phyloP scores from a whole-genome alignment of 2,329 filamentous ascomycete genomes.

The Chaetothyriales sp. region DNA sequence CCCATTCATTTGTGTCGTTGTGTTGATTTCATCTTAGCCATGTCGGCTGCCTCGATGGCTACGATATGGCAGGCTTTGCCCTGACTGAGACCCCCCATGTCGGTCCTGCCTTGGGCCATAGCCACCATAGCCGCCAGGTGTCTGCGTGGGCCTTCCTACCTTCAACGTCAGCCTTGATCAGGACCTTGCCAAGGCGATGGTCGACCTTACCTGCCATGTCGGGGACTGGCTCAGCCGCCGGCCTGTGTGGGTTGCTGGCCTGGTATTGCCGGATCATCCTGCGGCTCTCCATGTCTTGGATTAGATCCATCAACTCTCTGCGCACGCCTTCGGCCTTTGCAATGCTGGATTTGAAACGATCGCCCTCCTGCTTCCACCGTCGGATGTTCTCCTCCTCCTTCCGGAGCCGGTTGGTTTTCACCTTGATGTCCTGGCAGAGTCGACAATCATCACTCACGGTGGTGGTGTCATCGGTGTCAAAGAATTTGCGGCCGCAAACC shows the following conservation, averaged over 20 bases:
- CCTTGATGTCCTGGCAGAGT: slow-evolving; percentile 14
- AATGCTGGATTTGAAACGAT: slow-evolving; percentile 12
- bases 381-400: slow-evolving; percentile 12
- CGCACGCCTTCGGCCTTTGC: slow-evolving; percentile 11
- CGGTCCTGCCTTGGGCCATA: neutral
- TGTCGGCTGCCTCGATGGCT: neutral
- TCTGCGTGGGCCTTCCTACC: neutral
- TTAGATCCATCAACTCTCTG: slow-evolving; percentile 6
- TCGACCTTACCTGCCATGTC: neutral
- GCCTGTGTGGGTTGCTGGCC: neutral
- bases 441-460: slow-evolving; percentile 10
- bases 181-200: neutral
- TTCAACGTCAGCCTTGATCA: neutral
- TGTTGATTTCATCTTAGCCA: neutral
- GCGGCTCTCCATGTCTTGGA: slow-evolving; percentile 8
- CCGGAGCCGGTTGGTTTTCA: slow-evolving; percentile 11
- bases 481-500: slow-evolving; percentile 13
- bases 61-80: neutral
- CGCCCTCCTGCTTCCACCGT: slow-evolving; percentile 12
- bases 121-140: neutral
- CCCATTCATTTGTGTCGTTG: neutral
- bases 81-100: neutral
- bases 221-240: neutral
- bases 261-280: neutral
- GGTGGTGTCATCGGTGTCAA: slow-evolving; percentile 8